Evolutionary conservation across 1,139 yeast genomes (phyloP).

Genomic region (Pneumocystis sp.): DNA sequence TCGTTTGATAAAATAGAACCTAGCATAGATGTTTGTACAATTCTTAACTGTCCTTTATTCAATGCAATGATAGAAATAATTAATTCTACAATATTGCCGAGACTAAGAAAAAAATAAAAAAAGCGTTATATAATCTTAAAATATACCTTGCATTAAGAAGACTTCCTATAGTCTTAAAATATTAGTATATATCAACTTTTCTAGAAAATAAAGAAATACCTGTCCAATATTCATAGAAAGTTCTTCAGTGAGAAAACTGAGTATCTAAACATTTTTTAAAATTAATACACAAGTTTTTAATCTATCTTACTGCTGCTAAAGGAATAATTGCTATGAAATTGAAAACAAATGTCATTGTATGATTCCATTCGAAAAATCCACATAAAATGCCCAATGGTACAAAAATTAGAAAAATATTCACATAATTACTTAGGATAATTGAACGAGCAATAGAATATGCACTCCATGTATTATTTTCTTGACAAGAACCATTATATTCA

Average conservation of each 20-base stretch:
- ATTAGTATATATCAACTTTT: slow-evolving; percentile 26
- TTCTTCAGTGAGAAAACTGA: slow-evolving; percentile 75
- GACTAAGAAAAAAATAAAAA: slow-evolving; percentile 26
- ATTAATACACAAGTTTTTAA: slow-evolving; percentile 36
- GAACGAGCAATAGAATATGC: slow-evolving; percentile 5
- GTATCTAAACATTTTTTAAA: slow-evolving; percentile 3
- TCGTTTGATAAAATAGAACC: slow-evolving; percentile 84
- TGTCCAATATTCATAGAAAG: slow-evolving; percentile 72
- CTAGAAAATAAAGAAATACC: slow-evolving; percentile 73
- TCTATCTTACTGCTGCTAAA: slow-evolving; percentile 43
- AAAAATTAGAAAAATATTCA: slow-evolving; percentile 60
- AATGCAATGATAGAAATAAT: slow-evolving; percentile 88
- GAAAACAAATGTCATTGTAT: slow-evolving; percentile 49
- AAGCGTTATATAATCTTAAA: not conserved
- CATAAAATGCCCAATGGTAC: slow-evolving; percentile 79
- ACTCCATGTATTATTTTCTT: not conserved
- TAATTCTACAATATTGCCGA: slow-evolving; percentile 87
- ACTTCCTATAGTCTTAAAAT: not conserved
- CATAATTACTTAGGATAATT: slow-evolving; percentile 51
- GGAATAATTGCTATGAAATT: slow-evolving; percentile 89
- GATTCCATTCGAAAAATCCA: slow-evolving; percentile 43
- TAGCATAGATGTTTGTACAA: slow-evolving; percentile 89
- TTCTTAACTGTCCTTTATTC: slow-evolving; percentile 68
- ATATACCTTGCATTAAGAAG: not conserved
- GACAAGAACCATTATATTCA: not conserved